A percentile compares a stretch with the other conserved stretches of the same genome.
These are phyloP conservation scores for Salix dunnii DNA, from an alignment of 345 rosid genomes.

Conservation along the genomic window DNA sequence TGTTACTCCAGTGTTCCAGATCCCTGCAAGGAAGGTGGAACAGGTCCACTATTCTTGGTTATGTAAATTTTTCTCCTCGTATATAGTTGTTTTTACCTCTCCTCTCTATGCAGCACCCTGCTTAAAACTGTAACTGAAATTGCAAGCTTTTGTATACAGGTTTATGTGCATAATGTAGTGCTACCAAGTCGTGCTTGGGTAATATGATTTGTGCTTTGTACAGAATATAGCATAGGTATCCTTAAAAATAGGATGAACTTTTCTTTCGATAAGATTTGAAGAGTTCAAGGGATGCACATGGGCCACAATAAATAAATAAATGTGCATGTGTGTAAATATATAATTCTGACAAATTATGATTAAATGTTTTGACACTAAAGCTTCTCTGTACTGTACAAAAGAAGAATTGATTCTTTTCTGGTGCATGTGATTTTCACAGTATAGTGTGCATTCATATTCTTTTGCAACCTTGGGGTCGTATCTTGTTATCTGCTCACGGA, in stretches of 20 bases:
- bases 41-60: slow-evolving; percentile 38
- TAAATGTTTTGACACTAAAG: neutral
- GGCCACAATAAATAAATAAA: too few species aligned
- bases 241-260: neutral
- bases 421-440: neutral
- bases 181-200: too few species aligned
- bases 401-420: neutral
- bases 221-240: neutral
- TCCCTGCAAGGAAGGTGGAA: slow-evolving; percentile 41
- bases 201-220: neutral
- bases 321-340: too few species aligned
- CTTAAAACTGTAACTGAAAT: neutral
- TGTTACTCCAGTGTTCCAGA: slow-evolving; percentile 54
- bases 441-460: neutral
- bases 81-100: neutral
- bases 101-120: neutral
- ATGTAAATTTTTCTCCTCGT: neutral
- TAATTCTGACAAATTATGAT: neutral
- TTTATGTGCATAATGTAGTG: neutral
- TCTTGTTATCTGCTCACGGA: neutral
- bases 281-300: neutral
- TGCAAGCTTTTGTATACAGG: neutral
- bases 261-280: neutral
- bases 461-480: too few species aligned
- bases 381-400: neutral